Evolutionary conservation across 257 asterid genomes (phyloP), one percentile per base, ranked within the genome.

Genomic region (Penstemon barbatus): DNA sequence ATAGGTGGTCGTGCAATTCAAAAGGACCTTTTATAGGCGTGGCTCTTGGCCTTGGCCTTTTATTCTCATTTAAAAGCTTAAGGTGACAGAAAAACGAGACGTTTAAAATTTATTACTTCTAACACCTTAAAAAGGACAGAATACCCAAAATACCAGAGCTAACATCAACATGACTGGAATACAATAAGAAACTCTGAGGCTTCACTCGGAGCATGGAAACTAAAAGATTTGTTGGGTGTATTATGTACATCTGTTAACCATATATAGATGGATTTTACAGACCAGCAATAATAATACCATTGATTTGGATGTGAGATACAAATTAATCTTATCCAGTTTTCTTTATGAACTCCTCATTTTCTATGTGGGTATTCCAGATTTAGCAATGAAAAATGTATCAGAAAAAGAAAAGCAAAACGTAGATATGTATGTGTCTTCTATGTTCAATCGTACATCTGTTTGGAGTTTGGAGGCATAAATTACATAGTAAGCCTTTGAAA

Each of bases 181-280:
- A 9, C 61, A 65, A 52, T 8, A 51, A 65, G 10, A 63, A 48
- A 25, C 69, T 33, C 3, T 12, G 67, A 62, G 69, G 8, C 37
- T 12, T 7, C 11, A 49, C 58, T 5, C 7, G 46, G 36, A 49
- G 59, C 56, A n/a, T 58, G 57, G 58, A 49, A 67, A 25, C 60
- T 38, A 46, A 38, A 58, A 12, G 40, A n/a, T 37, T 46, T 15
- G 36, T 11, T 59, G 59, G 59, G 71, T 53, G 40, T 53, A 5
- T 15, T n/a, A 59, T 6, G 11, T 8, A 36, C 43, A 18, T 37
- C 56, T 50, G 56, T 9, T 46, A 4, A 3, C 11, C 51, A 46
- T 46, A 7, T 5, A 46, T 46, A 46, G 51, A 7, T 8, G 51
- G 51, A 46, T 9, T 25, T 46, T 46, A 46, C 2, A 9, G 10